These are phyloP conservation scores for Fusarium proliferatum DNA, from an alignment of 2,329 filamentous ascomycete genomes.

Conservation along the genomic window DNA sequence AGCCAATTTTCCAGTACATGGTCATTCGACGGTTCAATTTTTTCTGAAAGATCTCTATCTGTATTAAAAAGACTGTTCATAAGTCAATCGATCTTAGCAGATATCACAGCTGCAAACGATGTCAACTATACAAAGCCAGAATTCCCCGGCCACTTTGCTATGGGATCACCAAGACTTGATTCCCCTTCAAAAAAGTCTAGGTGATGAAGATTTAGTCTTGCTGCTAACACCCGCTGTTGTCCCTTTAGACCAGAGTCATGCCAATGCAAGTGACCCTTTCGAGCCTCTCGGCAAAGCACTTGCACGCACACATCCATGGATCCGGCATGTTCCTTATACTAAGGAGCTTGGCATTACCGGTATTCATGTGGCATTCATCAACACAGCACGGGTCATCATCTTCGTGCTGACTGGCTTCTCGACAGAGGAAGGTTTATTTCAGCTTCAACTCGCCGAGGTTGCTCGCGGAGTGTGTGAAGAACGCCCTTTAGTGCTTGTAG, in stretches of 20 bases:
- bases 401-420: conserved; percentile 68
- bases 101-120: conserved; percentile 31
- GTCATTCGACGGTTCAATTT: too few species aligned
- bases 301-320: conserved; percentile 66
- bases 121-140: conserved; percentile 28
- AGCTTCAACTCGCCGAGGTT: conserved; percentile 62
- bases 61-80: too few species aligned
- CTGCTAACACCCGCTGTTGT: conserved; percentile 69
- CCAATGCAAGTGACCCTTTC: conserved; percentile 72
- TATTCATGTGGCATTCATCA: conserved; percentile 71
- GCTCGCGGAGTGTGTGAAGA: conserved; percentile 58
- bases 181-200: conserved; percentile 58
- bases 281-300: conserved; percentile 75
- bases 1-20: too few species aligned
- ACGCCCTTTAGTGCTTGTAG: conserved; percentile 63
- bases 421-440: conserved; percentile 60
- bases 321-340: conserved; percentile 79
- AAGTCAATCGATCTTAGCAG: too few species aligned
- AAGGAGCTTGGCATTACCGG: conserved; percentile 71
- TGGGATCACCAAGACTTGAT: conserved; percentile 60
- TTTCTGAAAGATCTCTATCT: too few species aligned
- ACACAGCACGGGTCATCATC: conserved; percentile 67
- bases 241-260: conserved; percentile 55
- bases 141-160: conserved; percentile 46
- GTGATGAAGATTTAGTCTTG: conserved; percentile 65